Evolutionary conservation across 805 yeast genomes (phyloP), one percentile per base, ranked within the genome.

Genomic region (Wickerhamiella allomyrinae): DNA sequence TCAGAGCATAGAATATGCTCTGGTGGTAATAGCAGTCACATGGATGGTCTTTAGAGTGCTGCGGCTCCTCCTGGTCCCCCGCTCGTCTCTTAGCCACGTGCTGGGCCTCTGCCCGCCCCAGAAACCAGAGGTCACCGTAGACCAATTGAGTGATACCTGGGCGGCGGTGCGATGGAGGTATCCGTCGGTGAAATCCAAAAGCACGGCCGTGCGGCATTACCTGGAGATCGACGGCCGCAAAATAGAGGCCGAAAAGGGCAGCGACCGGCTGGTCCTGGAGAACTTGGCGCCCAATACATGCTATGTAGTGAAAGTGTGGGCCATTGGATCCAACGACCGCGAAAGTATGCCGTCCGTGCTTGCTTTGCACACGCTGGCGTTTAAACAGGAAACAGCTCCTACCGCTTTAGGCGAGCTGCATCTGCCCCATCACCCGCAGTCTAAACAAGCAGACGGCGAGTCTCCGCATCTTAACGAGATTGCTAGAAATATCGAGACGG

Each of bases 391-490:
- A 27, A n/a, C 17, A 3, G 31, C 31, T n/a, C 31, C 31, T 11
- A 27, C 31, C 5, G 31, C 31, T n/a, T 11, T 27, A 4, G 31
- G 31, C 4, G 31, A 27, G 17, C 31, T 27, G 31, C 31, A 27
- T 27, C 8, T 27, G 17, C 31, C 31, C 8, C n/a, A n/a, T n/a
- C n/a, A n/a, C n/a, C 14, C 43, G 23, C 23, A 27, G 24, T 5
- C 35, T 36, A 2, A 33, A 41, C 20, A 19, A 7, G 19, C 17
- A 7, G 29, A 5, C n/a, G 13, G 13, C 4, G 13, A 17, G 31
- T 35, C 13, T 23, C 43, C 20, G 65, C 60, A 34, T 53, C 29
- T 29, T 6, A 22, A 11, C n/a, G 43, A 29, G 20, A 8, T 21
- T 15, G 37, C 37, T 3, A 33, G 8, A 7, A 27, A 27, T n/a